Percentiles rank a stretch among this genome's conserved stretches.
phyloP scores from a whole-genome alignment of 768 basidiomycete genomes.

The Naematelia encephala region DNA sequence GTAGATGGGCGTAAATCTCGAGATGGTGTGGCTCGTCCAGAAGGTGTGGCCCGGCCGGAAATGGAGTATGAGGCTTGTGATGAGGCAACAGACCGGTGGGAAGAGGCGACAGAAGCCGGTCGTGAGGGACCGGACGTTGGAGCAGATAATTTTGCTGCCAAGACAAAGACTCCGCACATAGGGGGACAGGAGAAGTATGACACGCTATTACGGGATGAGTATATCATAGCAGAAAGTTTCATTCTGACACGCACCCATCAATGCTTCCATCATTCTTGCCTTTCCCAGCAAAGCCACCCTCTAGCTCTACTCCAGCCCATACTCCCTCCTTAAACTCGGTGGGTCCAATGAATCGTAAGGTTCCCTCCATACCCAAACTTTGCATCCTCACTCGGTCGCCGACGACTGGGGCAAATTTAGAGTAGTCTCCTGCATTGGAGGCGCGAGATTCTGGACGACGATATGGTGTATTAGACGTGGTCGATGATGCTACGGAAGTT shows the following conservation, averaged over 20 bases:
- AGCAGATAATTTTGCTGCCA: conserved; percentile 71
- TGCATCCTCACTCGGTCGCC: conserved; percentile 85
- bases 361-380: conserved; percentile 80
- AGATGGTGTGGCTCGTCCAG: conserved; percentile 30
- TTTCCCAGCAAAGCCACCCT: conserved; percentile 77
- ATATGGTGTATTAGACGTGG: conserved; percentile 34
- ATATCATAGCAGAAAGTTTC: conserved; percentile 44
- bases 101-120: conserved; percentile 77
- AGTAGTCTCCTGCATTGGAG: conserved; percentile 6
- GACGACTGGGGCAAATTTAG: conserved; percentile 54
- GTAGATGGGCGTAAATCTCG: conserved; percentile 44
- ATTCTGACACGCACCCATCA: conserved; percentile 77
- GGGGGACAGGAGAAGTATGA: conserved; percentile 82
- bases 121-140: conserved; percentile 68
- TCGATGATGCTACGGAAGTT: conserved; percentile 40
- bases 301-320: conserved; percentile 91
- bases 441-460: conserved; percentile 39
- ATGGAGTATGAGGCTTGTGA: conserved; percentile 21
- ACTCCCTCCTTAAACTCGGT: conserved; percentile 84
- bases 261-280: conserved; percentile 95
- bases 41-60: conserved; percentile 55
- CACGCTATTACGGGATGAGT: conserved; percentile 55
- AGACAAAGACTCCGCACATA: conserved; percentile 86
- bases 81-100: conserved; percentile 52
- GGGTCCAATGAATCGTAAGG: conserved; percentile 71